A percentile compares a stretch with the other conserved stretches of the same genome.
Conservation (phyloP, 192 early-diverging fungal genomes). For the Dissophora globulifera region DNA sequence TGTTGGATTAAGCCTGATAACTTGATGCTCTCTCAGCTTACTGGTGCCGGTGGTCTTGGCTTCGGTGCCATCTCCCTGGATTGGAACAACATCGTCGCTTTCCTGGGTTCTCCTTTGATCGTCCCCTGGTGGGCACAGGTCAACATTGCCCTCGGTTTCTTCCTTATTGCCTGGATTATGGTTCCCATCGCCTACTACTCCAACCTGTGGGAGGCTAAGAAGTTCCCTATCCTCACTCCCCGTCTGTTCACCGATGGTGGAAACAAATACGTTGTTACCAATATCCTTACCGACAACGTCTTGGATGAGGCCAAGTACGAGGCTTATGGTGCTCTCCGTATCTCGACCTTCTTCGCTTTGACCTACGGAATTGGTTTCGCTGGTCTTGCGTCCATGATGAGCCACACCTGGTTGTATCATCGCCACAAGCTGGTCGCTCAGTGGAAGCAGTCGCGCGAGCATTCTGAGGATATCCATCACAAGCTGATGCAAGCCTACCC, state of each 20-base stretch:
- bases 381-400: slow-evolving; percentile 47
- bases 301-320: slow-evolving; percentile 56
- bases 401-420: slow-evolving; percentile 70
- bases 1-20: slow-evolving; percentile 44
- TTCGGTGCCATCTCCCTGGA: slow-evolving; percentile 77
- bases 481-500: slow-evolving; percentile 74
- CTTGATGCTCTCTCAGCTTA: slow-evolving; percentile 21
- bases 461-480: slow-evolving; percentile 68
- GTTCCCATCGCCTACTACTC: slow-evolving; percentile 74
- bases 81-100: slow-evolving; percentile 66
- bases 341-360: slow-evolving; percentile 62
- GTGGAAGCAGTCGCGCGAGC: slow-evolving; percentile 50
- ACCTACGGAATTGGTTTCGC: slow-evolving; percentile 64
- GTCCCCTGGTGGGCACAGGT: slow-evolving; percentile 67
- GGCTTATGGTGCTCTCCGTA: slow-evolving; percentile 60
- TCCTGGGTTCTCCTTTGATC: slow-evolving; percentile 48
- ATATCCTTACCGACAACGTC: slow-evolving; percentile 42
- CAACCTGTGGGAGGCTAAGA: slow-evolving; percentile 65
- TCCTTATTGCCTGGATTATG: slow-evolving; percentile 75
- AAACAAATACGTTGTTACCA: slow-evolving; percentile 24
- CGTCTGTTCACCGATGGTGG: slow-evolving; percentile 49
- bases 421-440: slow-evolving; percentile 64
- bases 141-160: slow-evolving; percentile 71
- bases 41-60: slow-evolving; percentile 75
- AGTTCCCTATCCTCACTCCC: slow-evolving; percentile 55